Evolutionary conservation across 495 filamentous ascomycete species (phyloP).

Genomic region (Amorphotheca resinae): DNA sequence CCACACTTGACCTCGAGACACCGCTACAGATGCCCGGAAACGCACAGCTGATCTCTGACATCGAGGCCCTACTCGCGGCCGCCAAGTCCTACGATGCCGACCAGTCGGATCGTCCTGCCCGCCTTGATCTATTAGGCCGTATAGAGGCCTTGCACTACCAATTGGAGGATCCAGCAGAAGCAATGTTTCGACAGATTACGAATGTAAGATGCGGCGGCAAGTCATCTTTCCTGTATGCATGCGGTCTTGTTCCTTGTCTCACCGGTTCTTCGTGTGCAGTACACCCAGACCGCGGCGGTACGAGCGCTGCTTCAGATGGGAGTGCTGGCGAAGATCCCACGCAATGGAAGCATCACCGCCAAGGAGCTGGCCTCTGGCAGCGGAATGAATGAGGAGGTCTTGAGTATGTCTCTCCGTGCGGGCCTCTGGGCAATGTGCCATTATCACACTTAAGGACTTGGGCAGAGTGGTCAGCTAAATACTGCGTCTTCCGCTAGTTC

Average conservation of each 20-base stretch:
- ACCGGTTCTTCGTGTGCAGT: neutral
- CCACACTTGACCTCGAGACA: neutral
- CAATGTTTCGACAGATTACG: slow-evolving; percentile 9
- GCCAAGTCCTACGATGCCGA: slow-evolving; percentile 7
- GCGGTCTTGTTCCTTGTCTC: neutral
- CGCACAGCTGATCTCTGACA: neutral
- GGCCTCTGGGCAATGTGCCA: too few relatives aligned
- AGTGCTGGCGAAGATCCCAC: slow-evolving; percentile 15
- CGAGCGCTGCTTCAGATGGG: slow-evolving; percentile 15
- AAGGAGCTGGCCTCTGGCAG: slow-evolving; percentile 10
- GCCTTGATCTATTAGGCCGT: neutral
- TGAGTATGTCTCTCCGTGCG: slow-evolving; percentile 9
- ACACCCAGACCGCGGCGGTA: slow-evolving; percentile 7
- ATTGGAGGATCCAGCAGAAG: slow-evolving; percentile 1
- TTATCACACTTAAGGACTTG: too few relatives aligned
- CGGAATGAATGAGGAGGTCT: slow-evolving; percentile 14
- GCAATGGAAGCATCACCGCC: slow-evolving; percentile 14
- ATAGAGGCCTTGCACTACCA: slow-evolving; percentile 5
- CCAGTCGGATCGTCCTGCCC: neutral
- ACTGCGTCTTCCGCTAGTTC: slow-evolving; percentile 6
- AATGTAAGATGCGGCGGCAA: slow-evolving; percentile 7
- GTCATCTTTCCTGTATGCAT: neutral
- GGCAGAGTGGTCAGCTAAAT: neutral
- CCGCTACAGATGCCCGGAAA: neutral
- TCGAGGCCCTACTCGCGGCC: slow-evolving; percentile 6